Evolutionary conservation across 1,284 basidiomycete species (phyloP), one percentile per base, ranked within the genome.

Genomic region (Cryptococcus deneoformans): DNA sequence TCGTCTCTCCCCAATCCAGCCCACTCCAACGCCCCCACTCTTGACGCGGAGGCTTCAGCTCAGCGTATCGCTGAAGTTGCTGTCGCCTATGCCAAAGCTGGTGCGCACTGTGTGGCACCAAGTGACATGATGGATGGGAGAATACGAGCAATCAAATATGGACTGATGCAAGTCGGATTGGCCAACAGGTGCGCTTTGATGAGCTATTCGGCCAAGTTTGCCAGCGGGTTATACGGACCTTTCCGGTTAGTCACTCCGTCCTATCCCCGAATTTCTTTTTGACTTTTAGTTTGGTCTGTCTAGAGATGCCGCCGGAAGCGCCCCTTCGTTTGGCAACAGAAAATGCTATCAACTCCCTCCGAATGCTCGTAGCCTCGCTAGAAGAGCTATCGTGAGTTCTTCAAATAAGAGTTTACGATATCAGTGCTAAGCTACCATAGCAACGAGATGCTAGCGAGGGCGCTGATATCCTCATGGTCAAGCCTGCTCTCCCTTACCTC

Each of bases 121-220:
- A 96, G 92, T 72, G 96, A 99, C 77, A 99, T 99, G 96, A 99
- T 99, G 94, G 96, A 99, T 73, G 95, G 94, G 0, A 83, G 95
- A 29, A 87, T 99, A 59, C 85, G 84, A 57, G 85, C 87, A 8
- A 99, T 99, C 79, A 99, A 98, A 79, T 81, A 85, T 43, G 85
- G 83, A 1, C 81, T 99, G 56, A 89, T 96, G 58, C 86, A 90
- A 60, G 83, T 83, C 43, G 90, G 92, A 11, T 82, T 86, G 51
- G 92, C 86, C 3, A 97, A 95, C 80, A 83, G 86, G 69, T 89
- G 90, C 72, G 89, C 90, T 4, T 82, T 99, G 43, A 99, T 99
- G 96, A 87, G 88, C 49, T 99, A 99, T 77, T 90, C 91, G n/a
- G 96, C 96, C 59, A 99, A 99, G 78, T 99, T 99, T 70, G 93